Percentiles rank a stretch among this genome's conserved stretches.
Conservation (phyloP, 768 basidiomycete species). For the Gymnopilus dilepis region DNA sequence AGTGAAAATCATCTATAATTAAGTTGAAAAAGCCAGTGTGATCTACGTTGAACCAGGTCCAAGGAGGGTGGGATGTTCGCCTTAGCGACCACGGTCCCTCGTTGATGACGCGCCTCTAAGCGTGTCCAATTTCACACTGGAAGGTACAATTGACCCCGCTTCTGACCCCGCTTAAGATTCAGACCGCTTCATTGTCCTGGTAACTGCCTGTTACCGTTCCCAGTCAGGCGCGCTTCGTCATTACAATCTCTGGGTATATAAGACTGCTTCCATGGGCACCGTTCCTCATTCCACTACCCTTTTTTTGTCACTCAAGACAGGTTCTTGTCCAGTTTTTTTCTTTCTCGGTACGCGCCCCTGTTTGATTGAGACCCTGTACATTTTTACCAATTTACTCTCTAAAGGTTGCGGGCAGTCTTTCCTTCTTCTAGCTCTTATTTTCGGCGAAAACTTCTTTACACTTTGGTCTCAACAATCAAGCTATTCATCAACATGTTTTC, state of each 20-base stretch:
- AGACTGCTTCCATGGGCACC: conserved; percentile 8
- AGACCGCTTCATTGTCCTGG: conserved; percentile 24
- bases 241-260: conserved; percentile 17
- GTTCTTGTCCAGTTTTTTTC: conserved; percentile 48
- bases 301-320: conserved; percentile 54
- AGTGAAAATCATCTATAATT: background rate
- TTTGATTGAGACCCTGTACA: background rate
- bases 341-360: conserved; percentile 32
- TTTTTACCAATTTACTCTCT: conserved; percentile 2
- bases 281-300: conserved; percentile 38
- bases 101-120: background rate
- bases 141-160: background rate
- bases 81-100: conserved; percentile 12
- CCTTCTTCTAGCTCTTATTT: conserved; percentile 20
- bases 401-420: conserved; percentile 37
- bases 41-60: background rate
- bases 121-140: background rate
- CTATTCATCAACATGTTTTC: conserved; percentile 29
- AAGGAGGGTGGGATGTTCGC: conserved; percentile 9
- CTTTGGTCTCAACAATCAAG: conserved; percentile 15
- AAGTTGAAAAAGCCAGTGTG: background rate
- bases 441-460: conserved; percentile 21
- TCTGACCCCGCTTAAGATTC: conserved; percentile 7
- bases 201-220: conserved; percentile 16
- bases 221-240: background rate